Percentiles rank a stretch among this genome's conserved stretches.
phyloP scores from a whole-genome alignment of 306 rosid genomes.

The Herpetospermum pedunculosum region DNA sequence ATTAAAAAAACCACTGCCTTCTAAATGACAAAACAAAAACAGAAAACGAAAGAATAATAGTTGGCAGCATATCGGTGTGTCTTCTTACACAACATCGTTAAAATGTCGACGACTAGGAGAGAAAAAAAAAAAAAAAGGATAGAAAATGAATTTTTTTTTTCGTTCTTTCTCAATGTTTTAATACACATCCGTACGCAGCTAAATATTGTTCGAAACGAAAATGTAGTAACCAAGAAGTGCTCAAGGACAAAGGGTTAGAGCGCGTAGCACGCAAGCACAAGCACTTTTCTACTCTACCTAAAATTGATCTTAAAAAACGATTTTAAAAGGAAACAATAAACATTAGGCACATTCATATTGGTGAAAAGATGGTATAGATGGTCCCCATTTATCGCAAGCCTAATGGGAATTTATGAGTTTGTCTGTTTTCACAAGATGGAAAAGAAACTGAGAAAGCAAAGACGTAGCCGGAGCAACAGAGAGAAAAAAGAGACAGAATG shows the following conservation, averaged over 20 bases:
- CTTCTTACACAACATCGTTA: no score
- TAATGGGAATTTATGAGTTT: constrained; percentile 5
- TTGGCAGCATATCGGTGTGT: no score
- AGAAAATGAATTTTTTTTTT: no score
- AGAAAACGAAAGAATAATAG: no score
- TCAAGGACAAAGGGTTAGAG: background rate
- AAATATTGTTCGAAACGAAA: no score
- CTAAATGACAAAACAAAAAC: background rate
- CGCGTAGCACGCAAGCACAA: background rate
- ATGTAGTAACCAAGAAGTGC: background rate
- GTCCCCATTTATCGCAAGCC: constrained; percentile 32
- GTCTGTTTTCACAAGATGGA: constrained; percentile 12
- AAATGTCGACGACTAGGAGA: no score
- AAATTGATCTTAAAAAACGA: background rate
- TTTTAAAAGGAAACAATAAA: background rate
- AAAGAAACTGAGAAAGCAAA: constrained; percentile 51
- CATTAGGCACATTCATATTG: background rate
- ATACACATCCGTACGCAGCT: no score
- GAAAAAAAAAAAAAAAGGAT: no score
- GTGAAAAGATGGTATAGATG: constrained; percentile 30
- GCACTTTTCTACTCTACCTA: background rate
- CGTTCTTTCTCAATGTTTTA: no score
- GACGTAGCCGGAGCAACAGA: constrained; percentile 22
- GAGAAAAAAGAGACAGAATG: constrained; percentile 1
- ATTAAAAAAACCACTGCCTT: background rate